These are phyloP conservation scores for Rhizopogon vinicolor DNA, from an alignment of 768 basidiomycete species.

Conservation along the genomic window DNA sequence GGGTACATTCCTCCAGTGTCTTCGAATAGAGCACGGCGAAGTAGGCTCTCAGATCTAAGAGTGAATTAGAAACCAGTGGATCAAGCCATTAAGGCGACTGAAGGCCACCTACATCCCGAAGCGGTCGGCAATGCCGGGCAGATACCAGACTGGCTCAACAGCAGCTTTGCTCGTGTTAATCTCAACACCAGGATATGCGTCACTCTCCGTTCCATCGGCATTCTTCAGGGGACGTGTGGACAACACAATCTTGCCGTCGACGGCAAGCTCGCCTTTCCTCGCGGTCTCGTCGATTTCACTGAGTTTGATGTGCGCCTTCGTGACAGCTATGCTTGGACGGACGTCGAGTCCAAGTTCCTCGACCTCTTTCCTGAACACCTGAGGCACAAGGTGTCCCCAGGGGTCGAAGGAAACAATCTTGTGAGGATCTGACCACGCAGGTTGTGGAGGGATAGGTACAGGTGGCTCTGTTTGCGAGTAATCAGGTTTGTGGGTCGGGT, in stretches of 20 bases:
- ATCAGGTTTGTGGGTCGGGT: slow-evolving; percentile 77
- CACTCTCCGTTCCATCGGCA: slow-evolving; percentile 54
- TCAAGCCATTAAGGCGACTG: slow-evolving; percentile 20
- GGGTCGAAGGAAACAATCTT: slow-evolving; percentile 95
- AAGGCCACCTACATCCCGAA: slow-evolving; percentile 72
- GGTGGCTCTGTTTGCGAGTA: slow-evolving; percentile 84
- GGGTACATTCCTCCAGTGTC: slow-evolving; percentile 97
- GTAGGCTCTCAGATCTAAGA: slow-evolving; percentile 69
- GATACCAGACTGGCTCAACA: slow-evolving; percentile 94
- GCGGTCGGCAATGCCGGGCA: slow-evolving; percentile 91
- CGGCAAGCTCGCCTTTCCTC: slow-evolving; percentile 59
- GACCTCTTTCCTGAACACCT: slow-evolving; percentile 58
- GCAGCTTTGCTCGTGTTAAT: slow-evolving; percentile 89
- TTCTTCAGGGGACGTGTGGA: slow-evolving; percentile 60
- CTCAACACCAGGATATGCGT: slow-evolving; percentile 75
- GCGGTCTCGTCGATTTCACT: slow-evolving; percentile 85
- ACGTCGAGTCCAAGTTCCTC: slow-evolving; percentile 73
- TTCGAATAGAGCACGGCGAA: slow-evolving; percentile 92
- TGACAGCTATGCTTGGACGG: slow-evolving; percentile 89
- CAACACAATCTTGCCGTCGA: slow-evolving; percentile 84
- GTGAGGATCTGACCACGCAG: slow-evolving; percentile 66
- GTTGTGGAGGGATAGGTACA: slow-evolving; percentile 69
- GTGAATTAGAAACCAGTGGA: not conserved
- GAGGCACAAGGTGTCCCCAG: slow-evolving; percentile 84
- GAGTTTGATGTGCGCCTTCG: slow-evolving; percentile 91